These are phyloP conservation scores for Epichloe hybrida DNA, from an alignment of 2,329 filamentous ascomycete species.

Conservation along the genomic window DNA sequence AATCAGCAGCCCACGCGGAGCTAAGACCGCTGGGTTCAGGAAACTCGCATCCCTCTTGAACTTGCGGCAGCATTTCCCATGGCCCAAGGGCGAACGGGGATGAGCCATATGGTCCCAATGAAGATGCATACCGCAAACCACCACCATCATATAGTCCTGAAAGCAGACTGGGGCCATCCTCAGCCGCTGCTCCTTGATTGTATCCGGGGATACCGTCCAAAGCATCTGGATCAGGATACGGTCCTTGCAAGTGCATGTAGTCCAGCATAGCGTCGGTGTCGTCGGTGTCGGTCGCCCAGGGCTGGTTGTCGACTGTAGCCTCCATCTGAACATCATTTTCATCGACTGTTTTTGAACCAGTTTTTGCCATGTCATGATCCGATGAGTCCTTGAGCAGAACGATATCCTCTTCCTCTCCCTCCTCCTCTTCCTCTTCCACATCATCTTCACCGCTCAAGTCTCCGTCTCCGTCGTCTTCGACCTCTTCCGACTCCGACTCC, in stretches of 20 bases:
- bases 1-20: slow-evolving; percentile 21
- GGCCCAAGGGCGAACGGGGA: slow-evolving; percentile 10
- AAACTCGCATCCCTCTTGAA: slow-evolving; percentile 19
- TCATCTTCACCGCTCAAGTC: slow-evolving; percentile 4
- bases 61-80: slow-evolving; percentile 6
- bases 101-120: slow-evolving; percentile 7
- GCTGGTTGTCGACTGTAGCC: slow-evolving; percentile 3
- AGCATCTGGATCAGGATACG: slow-evolving; percentile 4
- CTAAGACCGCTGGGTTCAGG: slow-evolving; percentile 15
- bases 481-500: background rate
- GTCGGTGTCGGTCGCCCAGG: slow-evolving; percentile 2
- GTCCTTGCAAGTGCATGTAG: slow-evolving; percentile 4
- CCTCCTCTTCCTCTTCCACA: slow-evolving; percentile 8
- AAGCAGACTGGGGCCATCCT: slow-evolving; percentile 3
- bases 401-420: slow-evolving; percentile 16
- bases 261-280: slow-evolving; percentile 1
- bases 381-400: slow-evolving; percentile 19
- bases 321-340: slow-evolving; percentile 7
- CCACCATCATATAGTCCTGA: slow-evolving; percentile 4
- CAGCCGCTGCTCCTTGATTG: background rate
- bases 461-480: slow-evolving; percentile 10
- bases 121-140: slow-evolving; percentile 3
- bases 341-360: background rate
- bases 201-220: slow-evolving; percentile 1
- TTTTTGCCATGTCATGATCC: slow-evolving; percentile 9